Evolutionary conservation across 1,284 basidiomycete species (phyloP).

Genomic region (Marasmius tenuissimus): DNA sequence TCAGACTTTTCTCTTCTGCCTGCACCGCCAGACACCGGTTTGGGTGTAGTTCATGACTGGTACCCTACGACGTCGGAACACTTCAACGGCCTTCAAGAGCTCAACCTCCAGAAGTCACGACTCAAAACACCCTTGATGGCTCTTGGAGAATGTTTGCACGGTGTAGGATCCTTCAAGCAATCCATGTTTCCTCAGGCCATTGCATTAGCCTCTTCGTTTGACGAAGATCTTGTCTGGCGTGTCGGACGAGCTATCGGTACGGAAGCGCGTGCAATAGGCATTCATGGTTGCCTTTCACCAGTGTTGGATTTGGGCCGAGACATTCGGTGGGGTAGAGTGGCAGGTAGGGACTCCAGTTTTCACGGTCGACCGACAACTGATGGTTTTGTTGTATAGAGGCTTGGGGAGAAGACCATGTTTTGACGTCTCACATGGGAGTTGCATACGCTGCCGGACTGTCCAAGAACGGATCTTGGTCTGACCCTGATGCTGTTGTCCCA

Average conservation of each 20-base stretch:
- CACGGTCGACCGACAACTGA: neutral
- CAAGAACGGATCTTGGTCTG: conserved; percentile 25
- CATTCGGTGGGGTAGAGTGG: conserved; percentile 27
- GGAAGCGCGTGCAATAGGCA: conserved; percentile 28
- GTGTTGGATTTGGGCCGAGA: conserved; percentile 30
- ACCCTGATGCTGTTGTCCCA: conserved; percentile 26
- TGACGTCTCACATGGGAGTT: conserved; percentile 28
- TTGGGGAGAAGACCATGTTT: conserved; percentile 26
- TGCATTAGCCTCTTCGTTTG: conserved; percentile 24
- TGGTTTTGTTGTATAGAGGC: conserved; percentile 17
- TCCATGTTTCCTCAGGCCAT: conserved; percentile 28
- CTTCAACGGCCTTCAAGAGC: conserved; percentile 26
- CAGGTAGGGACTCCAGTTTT: conserved; percentile 15
- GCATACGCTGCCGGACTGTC: conserved; percentile 25
- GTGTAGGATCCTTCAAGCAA: conserved; percentile 29
- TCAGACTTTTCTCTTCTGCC: conserved; percentile 21
- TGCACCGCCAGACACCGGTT: conserved; percentile 17
- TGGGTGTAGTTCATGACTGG: conserved; percentile 30
- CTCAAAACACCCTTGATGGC: conserved; percentile 26
- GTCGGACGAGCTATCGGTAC: conserved; percentile 27
- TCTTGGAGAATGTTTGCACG: conserved; percentile 28
- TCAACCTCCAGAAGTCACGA: conserved; percentile 23
- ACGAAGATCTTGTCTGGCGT: conserved; percentile 21
- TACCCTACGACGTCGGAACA: conserved; percentile 21
- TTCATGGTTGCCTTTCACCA: conserved; percentile 29